These are phyloP conservation scores for Alternaria dauci DNA, from an alignment of 2,329 filamentous ascomycete species.

Conservation along the genomic window DNA sequence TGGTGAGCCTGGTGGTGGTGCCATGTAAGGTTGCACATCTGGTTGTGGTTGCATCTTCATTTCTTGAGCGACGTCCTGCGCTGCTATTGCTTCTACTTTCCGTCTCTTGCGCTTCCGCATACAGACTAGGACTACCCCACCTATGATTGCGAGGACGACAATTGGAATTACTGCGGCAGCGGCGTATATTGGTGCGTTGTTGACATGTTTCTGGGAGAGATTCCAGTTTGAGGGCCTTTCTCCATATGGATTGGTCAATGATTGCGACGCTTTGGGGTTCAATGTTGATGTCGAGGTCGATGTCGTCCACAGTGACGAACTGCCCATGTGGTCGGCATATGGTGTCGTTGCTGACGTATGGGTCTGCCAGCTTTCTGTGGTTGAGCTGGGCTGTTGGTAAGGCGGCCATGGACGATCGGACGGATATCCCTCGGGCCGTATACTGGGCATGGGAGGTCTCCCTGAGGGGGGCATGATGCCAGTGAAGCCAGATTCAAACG, in stretches of 20 bases:
- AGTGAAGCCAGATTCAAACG: not conserved
- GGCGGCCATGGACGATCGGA: constrained; percentile 3
- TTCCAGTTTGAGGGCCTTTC: constrained; percentile 6
- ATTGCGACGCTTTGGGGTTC: not conserved
- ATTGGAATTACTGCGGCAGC: constrained; percentile 38
- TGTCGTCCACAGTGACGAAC: constrained; percentile 1
- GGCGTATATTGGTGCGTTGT: constrained; percentile 29
- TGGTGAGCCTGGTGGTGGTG: constrained; percentile 21
- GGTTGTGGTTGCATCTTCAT: constrained; percentile 37
- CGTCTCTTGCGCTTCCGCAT: constrained; percentile 44
- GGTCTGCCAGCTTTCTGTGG: constrained; percentile 4
- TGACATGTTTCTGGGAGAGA: constrained; percentile 13
- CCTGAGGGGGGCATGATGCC: not conserved
- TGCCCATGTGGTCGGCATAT: constrained; percentile 1
- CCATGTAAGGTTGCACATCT: constrained; percentile 27
- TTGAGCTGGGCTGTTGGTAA: not conserved
- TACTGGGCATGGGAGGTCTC: not conserved
- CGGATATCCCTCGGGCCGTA: not conserved
- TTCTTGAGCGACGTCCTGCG: constrained; percentile 26
- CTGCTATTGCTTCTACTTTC: constrained; percentile 16
- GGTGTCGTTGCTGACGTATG: constrained; percentile 12
- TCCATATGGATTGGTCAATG: constrained; percentile 2
- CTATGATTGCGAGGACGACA: constrained; percentile 37
- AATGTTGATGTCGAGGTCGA: not conserved
- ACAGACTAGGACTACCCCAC: constrained; percentile 33